Base-by-base conservation (phyloP, 2,329 filamentous ascomycete species). In the Diatrype stigma region DNA sequence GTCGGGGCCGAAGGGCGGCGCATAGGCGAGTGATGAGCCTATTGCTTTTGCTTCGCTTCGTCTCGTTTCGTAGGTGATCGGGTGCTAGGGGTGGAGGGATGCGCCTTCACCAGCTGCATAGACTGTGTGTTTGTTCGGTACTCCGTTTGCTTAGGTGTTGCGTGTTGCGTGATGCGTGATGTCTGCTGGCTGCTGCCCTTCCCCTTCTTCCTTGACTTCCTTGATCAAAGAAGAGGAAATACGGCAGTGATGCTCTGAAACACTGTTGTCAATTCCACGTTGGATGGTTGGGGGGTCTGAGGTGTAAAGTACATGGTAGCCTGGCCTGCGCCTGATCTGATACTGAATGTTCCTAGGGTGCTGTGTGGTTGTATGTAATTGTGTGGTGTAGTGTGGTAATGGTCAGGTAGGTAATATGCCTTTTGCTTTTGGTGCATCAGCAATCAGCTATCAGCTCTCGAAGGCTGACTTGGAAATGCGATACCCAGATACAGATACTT, bases 161-260 rank as follows among this genome's bases (percentile, higher is more conserved):
- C 21, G 40, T 22, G 38, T 22, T 2, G 26, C 21, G 17, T 11
- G 28, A 19, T 32, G 26, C 22, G 32, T 28, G 44, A 12, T 21
- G 6, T 34, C 12, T 14, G 12, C 17, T 32, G 14, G 11, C 44
- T 14, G 8, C n/a, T 17, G 5, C 21, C 17, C 19, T 35, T 46
- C 21, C 14, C 32, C 32, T 35, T 46, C 17, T 35, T 6, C 28
- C 28, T 19, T 21, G 23, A 26, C 21, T 34, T 49, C 17, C 22
- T 45, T 38, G 35, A 30, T 30, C 40, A 35, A 34, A 16, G 23
- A 32, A 28, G 46, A 45, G 6, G 19, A 37, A 40, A 47, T 38
- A 23, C 32, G 16, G 35, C 26, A 50, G 44, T 21, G 45, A 49
- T 50, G 48, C 35, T 50, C 48, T 22, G 44, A 50, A 50, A 50